Percentiles rank a stretch among this genome's conserved stretches.
Conservation (phyloP, 2,329 filamentous ascomycete genomes). For the Plenodomus tracheiphilus region DNA sequence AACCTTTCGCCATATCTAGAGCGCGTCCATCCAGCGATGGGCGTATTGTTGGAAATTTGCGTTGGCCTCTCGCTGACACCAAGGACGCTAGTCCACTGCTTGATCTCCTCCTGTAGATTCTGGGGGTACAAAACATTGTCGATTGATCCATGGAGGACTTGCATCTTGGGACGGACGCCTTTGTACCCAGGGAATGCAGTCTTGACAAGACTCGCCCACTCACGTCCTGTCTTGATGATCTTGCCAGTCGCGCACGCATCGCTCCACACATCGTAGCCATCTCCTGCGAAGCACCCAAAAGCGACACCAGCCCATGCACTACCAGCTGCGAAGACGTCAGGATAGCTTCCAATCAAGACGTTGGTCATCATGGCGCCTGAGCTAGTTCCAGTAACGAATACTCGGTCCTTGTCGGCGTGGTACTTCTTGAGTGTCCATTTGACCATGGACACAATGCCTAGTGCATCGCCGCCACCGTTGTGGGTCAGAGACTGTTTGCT, state of each 20-base stretch:
- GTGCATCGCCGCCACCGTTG: constrained; percentile 38
- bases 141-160: constrained; percentile 33
- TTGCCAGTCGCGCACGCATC: constrained; percentile 37
- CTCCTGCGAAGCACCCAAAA: constrained; percentile 42
- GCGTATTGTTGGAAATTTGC: constrained; percentile 27
- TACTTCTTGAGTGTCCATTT: constrained; percentile 35
- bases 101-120: constrained; percentile 40
- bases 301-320: constrained; percentile 40
- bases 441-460: constrained; percentile 40
- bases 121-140: constrained; percentile 35
- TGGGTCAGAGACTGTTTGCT: constrained; percentile 38
- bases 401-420: constrained; percentile 29
- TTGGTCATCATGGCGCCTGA: constrained; percentile 45
- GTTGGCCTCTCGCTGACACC: constrained; percentile 26
- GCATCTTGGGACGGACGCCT: constrained; percentile 37
- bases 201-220: constrained; percentile 36
- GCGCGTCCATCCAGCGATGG: constrained; percentile 36
- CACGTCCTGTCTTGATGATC: constrained; percentile 33
- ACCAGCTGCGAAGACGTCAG: constrained; percentile 40
- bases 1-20: constrained; percentile 34
- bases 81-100: constrained; percentile 41
- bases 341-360: constrained; percentile 38
- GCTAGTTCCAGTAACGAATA: constrained; percentile 41
- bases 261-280: constrained; percentile 38
- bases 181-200: constrained; percentile 36